A percentile compares a stretch with the other conserved stretches of the same genome.
Conservation (phyloP, 805 yeast genomes). For the Cyberlindnera euphorbiiphila region DNA sequence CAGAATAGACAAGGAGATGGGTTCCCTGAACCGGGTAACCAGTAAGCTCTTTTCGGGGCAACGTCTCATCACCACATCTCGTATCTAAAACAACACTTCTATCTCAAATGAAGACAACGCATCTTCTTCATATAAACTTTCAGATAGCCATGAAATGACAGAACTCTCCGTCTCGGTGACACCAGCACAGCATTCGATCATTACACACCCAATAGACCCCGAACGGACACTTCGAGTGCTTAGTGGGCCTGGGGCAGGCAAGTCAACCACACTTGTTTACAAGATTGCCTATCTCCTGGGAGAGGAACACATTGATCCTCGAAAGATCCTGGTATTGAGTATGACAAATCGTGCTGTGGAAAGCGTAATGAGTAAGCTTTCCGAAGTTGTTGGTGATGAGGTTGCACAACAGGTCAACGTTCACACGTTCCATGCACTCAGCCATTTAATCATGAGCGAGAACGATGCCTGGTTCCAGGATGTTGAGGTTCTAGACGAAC, state of each 20-base stretch:
- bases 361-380: constrained; percentile 35
- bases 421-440: constrained; percentile 62
- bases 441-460: constrained; percentile 45
- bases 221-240: constrained; percentile 44
- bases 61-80: too few species aligned
- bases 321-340: constrained; percentile 56
- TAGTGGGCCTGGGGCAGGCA: constrained; percentile 78
- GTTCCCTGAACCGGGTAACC: too few species aligned
- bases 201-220: constrained; percentile 37
- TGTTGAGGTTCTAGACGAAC: constrained; percentile 48
- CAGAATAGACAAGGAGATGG: too few species aligned
- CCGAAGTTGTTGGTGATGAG: constrained; percentile 32
- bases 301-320: constrained; percentile 38
- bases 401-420: constrained; percentile 35
- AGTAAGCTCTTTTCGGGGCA: too few species aligned
- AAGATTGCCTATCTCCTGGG: constrained; percentile 47
- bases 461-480: constrained; percentile 22
- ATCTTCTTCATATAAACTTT: too few species aligned
- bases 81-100: too few species aligned
- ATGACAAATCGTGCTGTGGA: constrained; percentile 69
- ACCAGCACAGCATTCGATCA: constrained; percentile 42
- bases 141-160: constrained; percentile 3
- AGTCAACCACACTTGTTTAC: constrained; percentile 55
- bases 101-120: too few species aligned
- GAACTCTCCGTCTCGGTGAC: constrained; percentile 28